Base-by-base conservation (phyloP, 169 alveolate genomes). In the Cryptosporidium meleagridis region DNA sequence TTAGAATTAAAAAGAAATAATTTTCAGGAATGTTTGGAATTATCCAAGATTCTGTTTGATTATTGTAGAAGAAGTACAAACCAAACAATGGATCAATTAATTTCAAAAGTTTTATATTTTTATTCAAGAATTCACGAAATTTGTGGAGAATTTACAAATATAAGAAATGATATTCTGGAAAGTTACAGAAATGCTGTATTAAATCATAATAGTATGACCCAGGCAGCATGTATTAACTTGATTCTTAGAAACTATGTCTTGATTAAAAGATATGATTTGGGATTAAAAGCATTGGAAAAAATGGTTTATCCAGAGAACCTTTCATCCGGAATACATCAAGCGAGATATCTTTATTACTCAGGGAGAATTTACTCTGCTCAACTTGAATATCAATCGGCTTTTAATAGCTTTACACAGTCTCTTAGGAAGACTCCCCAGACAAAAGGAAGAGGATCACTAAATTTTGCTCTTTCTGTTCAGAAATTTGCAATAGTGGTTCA, bases 391-490 rank as follows among this genome's bases (percentile, higher is more conserved):
- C 92, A 97, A 16, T 98, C 95, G 68, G 96, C 99, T 0, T 95
- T 95, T 92, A 95, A 95, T 29, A 95, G 96, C 89, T 53, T 85
- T 9, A 65, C 86, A 21, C 91, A 91, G 72, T 97, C 99, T 1
- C 69, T 96, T 45, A 91, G 99, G 53, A 97, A 97, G 86, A 98
- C 98, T 4, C 98, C 99, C 10, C 99, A 97, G 84, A 91, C 85
- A 39, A 93, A 93, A 51, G 94, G 95, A 1, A 99, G 97, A 35
- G 92, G 92, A 44, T 98, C 98, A 26, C 96, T 97, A 92, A 96
- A 97, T 85, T 87, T 95, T 37, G 91, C 93, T n/a, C 87, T 58
- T 14, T 94, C 94, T 92, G 98, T 95, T 14, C 91, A 96, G 70
- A 97, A 97, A 93, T 94, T 96, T 93, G 94, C 97, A 14, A 95